Evolutionary conservation across 805 yeast genomes (phyloP).

Genomic region (Ogataea dorogensis): DNA sequence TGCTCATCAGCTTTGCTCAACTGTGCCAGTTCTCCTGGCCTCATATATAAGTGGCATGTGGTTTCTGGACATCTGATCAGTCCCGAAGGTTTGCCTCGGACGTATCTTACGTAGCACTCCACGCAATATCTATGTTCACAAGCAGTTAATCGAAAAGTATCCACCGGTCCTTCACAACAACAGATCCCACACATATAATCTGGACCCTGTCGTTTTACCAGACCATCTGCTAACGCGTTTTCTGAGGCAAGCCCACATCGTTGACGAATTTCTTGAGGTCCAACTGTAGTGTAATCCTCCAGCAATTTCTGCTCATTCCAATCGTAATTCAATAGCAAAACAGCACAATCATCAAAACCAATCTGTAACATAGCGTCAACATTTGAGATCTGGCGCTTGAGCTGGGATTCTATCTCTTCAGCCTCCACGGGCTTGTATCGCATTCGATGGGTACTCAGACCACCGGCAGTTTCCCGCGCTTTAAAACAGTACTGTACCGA

Average conservation of each 20-base stretch:
- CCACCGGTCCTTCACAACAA: slow-evolving; percentile 44
- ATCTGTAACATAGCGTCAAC: slow-evolving; percentile 39
- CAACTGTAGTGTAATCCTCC: slow-evolving; percentile 48
- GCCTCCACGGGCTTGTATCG: slow-evolving; percentile 27
- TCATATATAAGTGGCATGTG: slow-evolving; percentile 45
- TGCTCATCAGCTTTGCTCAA: slow-evolving; percentile 24
- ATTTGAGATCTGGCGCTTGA: slow-evolving; percentile 32
- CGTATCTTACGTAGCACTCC: slow-evolving; percentile 64
- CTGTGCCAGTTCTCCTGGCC: slow-evolving; percentile 39
- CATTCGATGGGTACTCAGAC: slow-evolving; percentile 29
- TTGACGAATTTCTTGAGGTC: slow-evolving; percentile 31
- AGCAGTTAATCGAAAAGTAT: slow-evolving; percentile 45
- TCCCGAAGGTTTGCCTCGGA: slow-evolving; percentile 43
- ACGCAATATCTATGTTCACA: slow-evolving; percentile 76
- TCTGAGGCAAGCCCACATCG: slow-evolving; percentile 32
- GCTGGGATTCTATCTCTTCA: slow-evolving; percentile 32
- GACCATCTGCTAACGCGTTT: slow-evolving; percentile 32
- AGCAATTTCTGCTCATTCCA: slow-evolving; percentile 62
- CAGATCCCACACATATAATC: slow-evolving; percentile 65
- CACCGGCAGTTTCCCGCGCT: slow-evolving; percentile 17
- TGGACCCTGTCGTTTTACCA: slow-evolving; percentile 21
- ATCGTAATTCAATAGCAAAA: slow-evolving; percentile 45
- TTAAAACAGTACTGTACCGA: slow-evolving; percentile 23
- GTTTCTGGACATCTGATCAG: slow-evolving; percentile 68
- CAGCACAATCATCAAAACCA: slow-evolving; percentile 38